Evolutionary conservation across 2,329 filamentous ascomycete species (phyloP), one percentile per base, ranked within the genome.

Genomic region (Xylaria sp.): DNA sequence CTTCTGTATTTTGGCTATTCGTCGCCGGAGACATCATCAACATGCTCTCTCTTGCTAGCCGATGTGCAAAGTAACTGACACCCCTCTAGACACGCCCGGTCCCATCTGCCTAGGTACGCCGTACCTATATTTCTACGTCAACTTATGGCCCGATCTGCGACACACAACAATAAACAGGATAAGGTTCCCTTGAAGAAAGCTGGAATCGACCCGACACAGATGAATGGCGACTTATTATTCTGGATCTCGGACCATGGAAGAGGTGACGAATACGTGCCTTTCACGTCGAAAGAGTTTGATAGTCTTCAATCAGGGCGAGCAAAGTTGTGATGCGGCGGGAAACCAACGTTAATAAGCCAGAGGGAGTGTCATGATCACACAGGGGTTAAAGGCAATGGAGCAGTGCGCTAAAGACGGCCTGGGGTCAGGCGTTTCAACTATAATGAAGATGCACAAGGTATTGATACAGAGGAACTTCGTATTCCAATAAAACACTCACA

Each of bases 151-250:
- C 84, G 86, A 65, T 87, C 85, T 32, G 87, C 90, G 6, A 91
- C 89, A 74, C 90, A 92, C 76, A 94, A 94, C 74, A 91, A 93
- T 78, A 94, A 94, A 81, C 92, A 94, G 80, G 92, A 93, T 77
- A 94, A 94, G 78, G 86, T 90, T 1, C 89, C 89, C 0, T 81
- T 94, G 55, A 85, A 90, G 74, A 86, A 87, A 55, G 90, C 92
- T 71, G 91, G 91, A 0, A 86, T 92, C 15, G 87, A 92, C 77
- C 86, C 88, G 1, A 79, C 79, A 28, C 84, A 84, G 75, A 80
- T 84, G 4, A 76, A 80, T 25, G 73, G 79, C 1, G 85, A 87
- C 63, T 75, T 79, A 34, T 65, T 88, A 2, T 79, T 84, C 28
- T 83, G 92, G 80, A 89, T 89, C 74, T 90, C 89, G 81, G 79